A percentile compares a stretch with the other conserved stretches of the same genome.
Conservation (phyloP, 495 filamentous ascomycete genomes). For the Neurospora cerealis region DNA sequence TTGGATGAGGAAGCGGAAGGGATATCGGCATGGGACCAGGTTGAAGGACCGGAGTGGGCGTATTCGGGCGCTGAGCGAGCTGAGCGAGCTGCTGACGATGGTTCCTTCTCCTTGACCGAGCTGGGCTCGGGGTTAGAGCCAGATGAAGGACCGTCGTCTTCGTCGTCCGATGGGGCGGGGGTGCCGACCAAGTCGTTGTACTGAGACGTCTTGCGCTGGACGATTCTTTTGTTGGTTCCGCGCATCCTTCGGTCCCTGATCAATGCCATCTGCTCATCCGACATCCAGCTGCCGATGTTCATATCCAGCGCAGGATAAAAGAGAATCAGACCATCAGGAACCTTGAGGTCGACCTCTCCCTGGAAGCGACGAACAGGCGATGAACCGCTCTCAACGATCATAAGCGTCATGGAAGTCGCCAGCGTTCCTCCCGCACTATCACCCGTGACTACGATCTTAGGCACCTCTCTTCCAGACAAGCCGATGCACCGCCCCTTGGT, state of each 20-base stretch:
- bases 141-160: constrained; percentile 34
- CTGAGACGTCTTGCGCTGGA: constrained; percentile 65
- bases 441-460: constrained; percentile 72
- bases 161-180: constrained; percentile 55
- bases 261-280: constrained; percentile 89
- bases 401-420: constrained; percentile 69
- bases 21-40: constrained; percentile 21
- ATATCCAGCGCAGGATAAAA: constrained; percentile 88
- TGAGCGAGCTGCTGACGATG: neutral
- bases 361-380: constrained; percentile 46
- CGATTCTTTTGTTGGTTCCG: constrained; percentile 63
- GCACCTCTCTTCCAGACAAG: constrained; percentile 58
- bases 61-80: constrained; percentile 30
- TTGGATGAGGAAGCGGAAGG: neutral
- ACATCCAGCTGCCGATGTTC: constrained; percentile 99
- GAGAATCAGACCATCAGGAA: constrained; percentile 72
- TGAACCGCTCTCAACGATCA: constrained; percentile 68
- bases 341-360: constrained; percentile 53
- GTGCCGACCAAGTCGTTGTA: constrained; percentile 49
- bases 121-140: constrained; percentile 2
- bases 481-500: constrained; percentile 75
- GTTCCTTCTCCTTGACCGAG: constrained; percentile 12
- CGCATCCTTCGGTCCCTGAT: constrained; percentile 76
- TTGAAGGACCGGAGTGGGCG: constrained; percentile 29
- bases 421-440: constrained; percentile 93